Evolutionary conservation across 1,284 basidiomycete genomes (phyloP), one percentile per base, ranked within the genome.

Genomic region (Phlebopus sp.): DNA sequence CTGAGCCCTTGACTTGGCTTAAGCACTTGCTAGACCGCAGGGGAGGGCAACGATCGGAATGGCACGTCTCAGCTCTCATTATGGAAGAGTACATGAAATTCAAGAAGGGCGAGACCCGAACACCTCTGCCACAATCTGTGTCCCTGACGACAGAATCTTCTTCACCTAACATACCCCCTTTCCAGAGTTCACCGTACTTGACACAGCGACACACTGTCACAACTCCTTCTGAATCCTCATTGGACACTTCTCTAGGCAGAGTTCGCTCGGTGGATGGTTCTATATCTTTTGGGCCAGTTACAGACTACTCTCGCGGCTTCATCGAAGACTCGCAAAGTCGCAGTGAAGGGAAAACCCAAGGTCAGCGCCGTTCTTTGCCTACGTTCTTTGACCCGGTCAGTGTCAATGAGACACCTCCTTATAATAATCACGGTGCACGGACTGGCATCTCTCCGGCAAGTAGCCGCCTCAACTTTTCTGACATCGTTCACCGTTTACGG

Each of bases 1-100:
- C 75, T 2, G 86, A 89, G 57, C 84, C 85, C 11, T 70, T 84
- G 44, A 80, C 81, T 5, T 89, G 84, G 86, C 63, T 86, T 23
- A 84, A 80, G 56, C 82, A 87, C 59, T 69, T 77, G 13, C 57
- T 79, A 46, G 77, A 81, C 39, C 78, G 72, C 51, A 67, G 66
- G 21, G 61, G 65, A 31, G 63, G 58, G 36, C 66, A 54, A 37
- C 72, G 75, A 32, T 69, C 74, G 32, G 74, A 75, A 9, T 83
- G 84, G 81, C 72, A 81, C 60, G 57, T 88, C 36, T 79, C 86
- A 13, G 85, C 86, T 1, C 66, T 83, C 42, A 77, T 85, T 10
- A 71, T 83, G 51, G 83, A 86, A 61, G 81, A 85, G 58, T 86
- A 78, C 61, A 25, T 69, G 61, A 34, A 69, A 70, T 51, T 55